Evolutionary conservation across 148 eudicot species (phyloP).

Genomic region (Spergularia bocconei): DNA sequence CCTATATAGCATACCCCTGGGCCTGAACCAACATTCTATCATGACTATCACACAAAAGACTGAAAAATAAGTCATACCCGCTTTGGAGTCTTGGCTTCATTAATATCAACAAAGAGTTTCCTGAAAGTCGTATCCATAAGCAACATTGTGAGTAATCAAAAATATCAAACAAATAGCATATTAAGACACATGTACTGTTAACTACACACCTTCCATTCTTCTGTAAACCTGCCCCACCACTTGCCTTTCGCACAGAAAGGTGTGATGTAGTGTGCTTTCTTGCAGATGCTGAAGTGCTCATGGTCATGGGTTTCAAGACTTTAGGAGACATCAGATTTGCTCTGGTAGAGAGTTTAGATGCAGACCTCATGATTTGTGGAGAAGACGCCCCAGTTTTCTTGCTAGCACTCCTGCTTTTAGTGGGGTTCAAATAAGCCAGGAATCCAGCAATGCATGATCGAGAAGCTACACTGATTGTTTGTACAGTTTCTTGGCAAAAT

Average conservation of each 20-base stretch:
- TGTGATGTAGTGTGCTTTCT: conserved; percentile 44
- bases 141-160: conserved; percentile 3
- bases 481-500: conserved; percentile 66
- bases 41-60: too few species aligned
- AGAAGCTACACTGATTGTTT: conserved; percentile 62
- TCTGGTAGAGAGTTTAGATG: conserved; percentile 25
- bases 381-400: conserved; percentile 38
- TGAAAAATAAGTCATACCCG: conserved; percentile 30
- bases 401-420: conserved; percentile 37
- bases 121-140: conserved; percentile 32
- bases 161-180: background rate
- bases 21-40: background rate
- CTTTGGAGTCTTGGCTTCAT: conserved; percentile 24
- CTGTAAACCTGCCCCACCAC: conserved; percentile 11
- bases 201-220: conserved; percentile 55
- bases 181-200: background rate
- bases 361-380: conserved; percentile 34
- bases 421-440: conserved; percentile 37
- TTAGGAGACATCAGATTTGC: conserved; percentile 38
- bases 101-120: conserved; percentile 46
- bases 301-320: conserved; percentile 35
- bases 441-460: conserved; percentile 56
- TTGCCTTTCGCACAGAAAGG: conserved; percentile 31
- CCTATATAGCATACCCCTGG: background rate
- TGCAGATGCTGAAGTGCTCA: conserved; percentile 37